Evolutionary conservation across 208 protist species (phyloP), one percentile per base, ranked within the genome.

Genomic region (Trypanosoma cruzi): DNA sequence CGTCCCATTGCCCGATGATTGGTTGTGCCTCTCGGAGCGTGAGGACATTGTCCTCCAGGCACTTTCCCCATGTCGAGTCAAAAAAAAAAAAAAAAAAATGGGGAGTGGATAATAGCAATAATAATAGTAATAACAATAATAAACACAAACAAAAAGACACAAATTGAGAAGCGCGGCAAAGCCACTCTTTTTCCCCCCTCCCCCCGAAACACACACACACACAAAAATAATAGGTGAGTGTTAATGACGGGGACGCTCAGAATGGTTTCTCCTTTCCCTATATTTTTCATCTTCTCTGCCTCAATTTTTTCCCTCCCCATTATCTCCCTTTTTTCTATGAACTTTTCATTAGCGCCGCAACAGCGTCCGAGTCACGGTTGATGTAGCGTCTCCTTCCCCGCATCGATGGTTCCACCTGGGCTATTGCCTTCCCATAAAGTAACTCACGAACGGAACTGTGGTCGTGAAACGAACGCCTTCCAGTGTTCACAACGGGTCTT

Each of bases 371-470:
- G 36, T 73, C 68, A 1, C 68, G 44, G 24, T 73, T 73, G 34
- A 73, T 62, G 50, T 67, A 73, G 32, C 68, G 58, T 31, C 52
- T 65, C 28, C 68, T 56, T 65, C 68, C 60, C 36, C 48, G 36
- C 53, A 49, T 53, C 4, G 67, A 18, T 4, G 68, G 60, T n/a
- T 67, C 68, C 20, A 26, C 13, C 22, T 50, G 6, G 28, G 44
- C 49, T 29, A 60, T 26, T 54, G 46, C 50, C 14, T 40, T 65
- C 1, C 62, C 62, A 66, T 92, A 95, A 67, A 95, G 84, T 2
- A 95, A 80, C 40, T 93, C 85, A 24, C 85, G 82, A 36, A 87
- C 85, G 6, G 83, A 76, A 52, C 72, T 82, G 53, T 76, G 79
- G 31, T 86, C 79, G 46, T 86, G 79, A 57, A 76, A 84, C n/a